Base-by-base conservation (phyloP, 257 asterid genomes). In the Nicotiana undulata region DNA sequence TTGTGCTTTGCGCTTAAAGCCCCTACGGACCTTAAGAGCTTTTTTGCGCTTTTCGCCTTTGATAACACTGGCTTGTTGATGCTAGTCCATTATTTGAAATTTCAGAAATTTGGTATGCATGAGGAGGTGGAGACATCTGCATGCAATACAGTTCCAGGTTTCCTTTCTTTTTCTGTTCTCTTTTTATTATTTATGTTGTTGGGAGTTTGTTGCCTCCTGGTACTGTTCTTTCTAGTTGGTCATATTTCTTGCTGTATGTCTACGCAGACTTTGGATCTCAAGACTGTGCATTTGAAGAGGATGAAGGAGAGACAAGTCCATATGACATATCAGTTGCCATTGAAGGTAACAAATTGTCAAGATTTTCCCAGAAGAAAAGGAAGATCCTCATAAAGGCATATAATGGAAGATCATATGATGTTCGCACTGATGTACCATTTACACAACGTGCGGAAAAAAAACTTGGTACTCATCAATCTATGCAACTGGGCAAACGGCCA, bases 81-180 rank as follows among this genome's bases (percentile, higher is more conserved):
- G 79, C 63, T 74, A 26, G 63, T 74, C 61, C 51, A 49, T 51
- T 74, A 49, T 74, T 74, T 51, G 40, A 72, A 72, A 74, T 79
- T 77, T 81, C 93, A 96, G 99, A 92, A 84, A 89, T 85, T 86
- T 85, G 91, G 91, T 64, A 82, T 81, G 81, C 92, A 82, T 83
- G 98, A 93, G 86, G 98, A 93, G 85, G 97, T 88, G 88, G 98
- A 89, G 82, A 88, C 97, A 64, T 96, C 98, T 68, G 91, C 89
- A 34, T 90, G 85, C 88, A 88, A 89, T 88, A 87, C 83, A 76
- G 87, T 84, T 24, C 88, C 96, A 90, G 99, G 98, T 92, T 87
- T 59, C 77, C 78, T 46, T 85, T 59, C n/a, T 75, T 31, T 67
- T 79, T 46, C 79, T 76, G 60, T 75, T 61, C 40, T 29, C 46